Base-by-base conservation (phyloP, 2,329 filamentous ascomycete genomes). In the Westerdykella sp. region DNA sequence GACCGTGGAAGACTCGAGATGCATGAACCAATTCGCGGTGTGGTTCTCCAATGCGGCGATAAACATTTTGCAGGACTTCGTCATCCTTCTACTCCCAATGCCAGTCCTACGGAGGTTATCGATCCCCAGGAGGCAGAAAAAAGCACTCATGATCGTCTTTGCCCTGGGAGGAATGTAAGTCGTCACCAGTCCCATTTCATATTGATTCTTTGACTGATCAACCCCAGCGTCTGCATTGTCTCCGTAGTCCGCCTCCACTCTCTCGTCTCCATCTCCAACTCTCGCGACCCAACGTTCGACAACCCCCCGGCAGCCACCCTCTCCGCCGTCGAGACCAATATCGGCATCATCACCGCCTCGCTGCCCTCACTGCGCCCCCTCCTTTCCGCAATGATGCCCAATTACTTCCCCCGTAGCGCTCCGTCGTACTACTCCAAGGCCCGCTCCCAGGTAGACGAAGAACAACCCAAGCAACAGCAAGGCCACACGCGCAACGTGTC, bases 101-200 rank as follows among this genome's bases (percentile, higher is more conserved):
- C 51, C 52, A 2, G 49, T 65, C 3, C 46, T 67, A 16, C 51
- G 50, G 37, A 55, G 50, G 5, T 50, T 71, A 12, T 51, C 56
- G 6, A 59, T 70, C 39, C 56, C 61, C 2, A 48, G 38, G 23
- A 49, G 47, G 4, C 63, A 69, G 44, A 70, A 69, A 49, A 47
- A 57, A 37, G 62, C 61, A 14, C 46, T 71, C 2, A 54, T 60
- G 11, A 47, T 54, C 5, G 59, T 70, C 39, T 68, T 71, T 42
- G 56, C 58, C 5, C 51, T 70, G 25, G 67, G 66, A 30, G 54
- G 54, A 7, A 62, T 68, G 68, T 71, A 56, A 46, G 64, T 53
- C 25, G 36, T 22, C n/a, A 18, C 16, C 35, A 18, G 32, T 10
- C 13, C 15, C 6, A 22, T 23, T 12, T 31, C 50, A 53, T 41